phyloP scores from a whole-genome alignment of 805 yeast species.

The Yarrowia sp. region DNA sequence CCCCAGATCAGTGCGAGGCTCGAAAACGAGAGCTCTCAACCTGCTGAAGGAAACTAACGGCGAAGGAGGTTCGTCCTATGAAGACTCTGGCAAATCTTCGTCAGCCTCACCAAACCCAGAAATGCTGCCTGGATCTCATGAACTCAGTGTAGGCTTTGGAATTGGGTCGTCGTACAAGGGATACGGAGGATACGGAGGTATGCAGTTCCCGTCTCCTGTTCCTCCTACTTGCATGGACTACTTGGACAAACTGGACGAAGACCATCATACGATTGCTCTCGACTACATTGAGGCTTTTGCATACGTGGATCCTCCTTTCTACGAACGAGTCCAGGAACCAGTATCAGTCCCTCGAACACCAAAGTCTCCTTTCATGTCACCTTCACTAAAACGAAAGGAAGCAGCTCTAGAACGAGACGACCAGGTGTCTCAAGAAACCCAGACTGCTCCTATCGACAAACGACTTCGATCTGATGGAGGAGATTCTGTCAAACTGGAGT shows the following conservation, averaged over 20 bases:
- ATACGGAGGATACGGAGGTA: slow-evolving; percentile 36
- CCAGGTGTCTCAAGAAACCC: slow-evolving; percentile 17
- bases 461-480: not conserved
- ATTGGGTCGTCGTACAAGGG: slow-evolving; percentile 34
- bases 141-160: slow-evolving; percentile 16
- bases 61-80: slow-evolving; percentile 35
- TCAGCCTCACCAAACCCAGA: slow-evolving; percentile 31
- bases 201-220: slow-evolving; percentile 31
- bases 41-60: slow-evolving; percentile 32
- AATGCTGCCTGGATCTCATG: not conserved
- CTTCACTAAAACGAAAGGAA: slow-evolving; percentile 25
- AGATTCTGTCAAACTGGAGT: not conserved
- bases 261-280: slow-evolving; percentile 21
- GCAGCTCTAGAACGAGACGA: slow-evolving; percentile 3
- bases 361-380: slow-evolving; percentile 23
- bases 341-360: slow-evolving; percentile 22
- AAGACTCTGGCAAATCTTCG: slow-evolving; percentile 17
- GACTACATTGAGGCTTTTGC: slow-evolving; percentile 31
- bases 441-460: slow-evolving; percentile 25
- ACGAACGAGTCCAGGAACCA: slow-evolving; percentile 15
- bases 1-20: slow-evolving; percentile 33
- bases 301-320: slow-evolving; percentile 25
- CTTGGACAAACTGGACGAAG: slow-evolving; percentile 12
- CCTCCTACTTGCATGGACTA: slow-evolving; percentile 37
- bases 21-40: slow-evolving; percentile 34